Percentiles rank a stretch among this genome's conserved stretches.
Conservation (phyloP, 192 early-diverging fungal genomes). For the Entomortierella beljakovae region DNA sequence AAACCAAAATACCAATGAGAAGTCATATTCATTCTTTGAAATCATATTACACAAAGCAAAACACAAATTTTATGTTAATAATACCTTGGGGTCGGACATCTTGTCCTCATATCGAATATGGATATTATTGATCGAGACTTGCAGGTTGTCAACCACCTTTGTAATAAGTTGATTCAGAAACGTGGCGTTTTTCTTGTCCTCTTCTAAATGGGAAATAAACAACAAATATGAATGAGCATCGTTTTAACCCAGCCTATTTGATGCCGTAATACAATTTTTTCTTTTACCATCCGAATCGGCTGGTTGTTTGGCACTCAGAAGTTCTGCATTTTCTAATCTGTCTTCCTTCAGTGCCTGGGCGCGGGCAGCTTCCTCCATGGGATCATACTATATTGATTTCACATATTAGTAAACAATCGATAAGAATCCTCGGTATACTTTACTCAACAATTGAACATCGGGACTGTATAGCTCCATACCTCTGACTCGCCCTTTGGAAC, state of each 20-base stretch:
- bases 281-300: slow-evolving; percentile 46
- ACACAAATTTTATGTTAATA: slow-evolving; percentile 9
- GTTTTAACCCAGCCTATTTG: background rate
- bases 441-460: background rate
- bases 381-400: slow-evolving; percentile 72
- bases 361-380: slow-evolving; percentile 82
- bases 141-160: slow-evolving; percentile 97
- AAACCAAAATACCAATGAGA: background rate
- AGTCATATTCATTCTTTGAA: background rate
- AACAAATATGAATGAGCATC: too few relatives aligned
- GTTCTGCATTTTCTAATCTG: slow-evolving; percentile 82
- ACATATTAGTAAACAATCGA: background rate
- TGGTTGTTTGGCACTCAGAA: slow-evolving; percentile 56
- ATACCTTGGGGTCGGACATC: slow-evolving; percentile 72
- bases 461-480: slow-evolving; percentile 48
- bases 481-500: slow-evolving; percentile 81
- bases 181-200: slow-evolving; percentile 80
- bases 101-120: slow-evolving; percentile 97
- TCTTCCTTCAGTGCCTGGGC: slow-evolving; percentile 85
- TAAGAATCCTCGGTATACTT: background rate
- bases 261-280: background rate
- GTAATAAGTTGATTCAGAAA: slow-evolving; percentile 91
- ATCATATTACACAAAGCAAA: background rate
- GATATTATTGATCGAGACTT: slow-evolving; percentile 94
- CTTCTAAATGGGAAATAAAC: slow-evolving; percentile 27